A percentile compares a stretch with the other conserved stretches of the same genome.
Evolutionary conservation across 768 basidiomycete species (phyloP).

Genomic region (Naematelia aurantialba): DNA sequence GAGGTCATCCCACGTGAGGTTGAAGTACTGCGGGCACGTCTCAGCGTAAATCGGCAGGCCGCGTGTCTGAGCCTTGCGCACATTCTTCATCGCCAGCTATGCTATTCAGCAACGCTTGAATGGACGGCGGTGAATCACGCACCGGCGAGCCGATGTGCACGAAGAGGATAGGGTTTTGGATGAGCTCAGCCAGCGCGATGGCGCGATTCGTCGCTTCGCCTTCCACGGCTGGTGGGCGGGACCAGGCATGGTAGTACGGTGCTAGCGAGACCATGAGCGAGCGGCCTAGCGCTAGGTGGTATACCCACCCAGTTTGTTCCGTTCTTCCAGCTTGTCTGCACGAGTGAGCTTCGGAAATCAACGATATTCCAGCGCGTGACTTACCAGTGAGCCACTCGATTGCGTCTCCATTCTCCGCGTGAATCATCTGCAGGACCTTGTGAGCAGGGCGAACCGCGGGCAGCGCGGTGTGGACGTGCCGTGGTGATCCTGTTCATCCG

Average conservation of each 20-base stretch:
- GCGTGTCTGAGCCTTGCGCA: slow-evolving; percentile 22
- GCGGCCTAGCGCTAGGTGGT: neutral
- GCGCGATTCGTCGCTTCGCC: slow-evolving; percentile 38
- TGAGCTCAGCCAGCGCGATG: slow-evolving; percentile 27
- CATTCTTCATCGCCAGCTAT: slow-evolving; percentile 22
- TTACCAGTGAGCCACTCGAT: slow-evolving; percentile 24
- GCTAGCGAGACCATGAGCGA: slow-evolving; percentile 28
- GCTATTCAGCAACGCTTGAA: too few relatives aligned
- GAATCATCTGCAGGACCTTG: slow-evolving; percentile 8
- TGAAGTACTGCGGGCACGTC: slow-evolving; percentile 40
- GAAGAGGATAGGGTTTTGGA: slow-evolving; percentile 34
- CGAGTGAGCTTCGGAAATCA: neutral
- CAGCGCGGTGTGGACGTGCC: neutral
- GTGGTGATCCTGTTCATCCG: neutral
- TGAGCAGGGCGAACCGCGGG: too few relatives aligned
- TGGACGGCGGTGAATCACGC: slow-evolving; percentile 1
- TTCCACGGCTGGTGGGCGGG: slow-evolving; percentile 31
- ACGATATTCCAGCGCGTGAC: slow-evolving; percentile 5
- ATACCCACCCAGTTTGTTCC: slow-evolving; percentile 19
- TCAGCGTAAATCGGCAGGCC: slow-evolving; percentile 32
- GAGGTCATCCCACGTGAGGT: slow-evolving; percentile 16
- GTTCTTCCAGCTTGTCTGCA: slow-evolving; percentile 18
- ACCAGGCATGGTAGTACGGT: slow-evolving; percentile 29
- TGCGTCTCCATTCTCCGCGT: slow-evolving; percentile 39
- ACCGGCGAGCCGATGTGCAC: slow-evolving; percentile 37